Evolutionary conservation across 345 rosid genomes (phyloP).

Genomic region (Aegle marmelos): DNA sequence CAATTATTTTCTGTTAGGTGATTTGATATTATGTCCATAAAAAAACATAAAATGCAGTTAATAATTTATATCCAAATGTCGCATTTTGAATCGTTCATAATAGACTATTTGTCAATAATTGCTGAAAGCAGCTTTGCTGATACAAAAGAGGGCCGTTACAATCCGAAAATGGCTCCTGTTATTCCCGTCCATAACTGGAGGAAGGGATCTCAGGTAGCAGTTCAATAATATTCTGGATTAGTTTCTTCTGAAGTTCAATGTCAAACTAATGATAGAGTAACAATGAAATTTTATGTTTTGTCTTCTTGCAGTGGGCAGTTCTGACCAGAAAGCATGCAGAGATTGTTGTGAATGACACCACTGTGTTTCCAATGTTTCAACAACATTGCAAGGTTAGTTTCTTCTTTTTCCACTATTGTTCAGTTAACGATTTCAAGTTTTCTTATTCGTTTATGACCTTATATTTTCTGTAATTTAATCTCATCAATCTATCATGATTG

Average conservation of each 20-base stretch:
- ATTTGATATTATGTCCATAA: background rate
- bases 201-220: constrained; percentile 93
- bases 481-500: constrained; percentile 10
- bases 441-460: constrained; percentile 8
- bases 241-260: constrained; percentile 7
- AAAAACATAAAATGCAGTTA: background rate
- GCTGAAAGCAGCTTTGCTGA: constrained; percentile 82
- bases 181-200: constrained; percentile 90
- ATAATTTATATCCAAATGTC: background rate
- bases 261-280: background rate
- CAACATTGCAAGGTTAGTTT: constrained; percentile 85
- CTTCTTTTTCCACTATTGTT: background rate
- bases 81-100: background rate
- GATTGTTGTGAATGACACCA: constrained; percentile 70
- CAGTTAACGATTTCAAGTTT: background rate
- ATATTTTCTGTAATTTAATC: constrained; percentile 2
- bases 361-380: constrained; percentile 82
- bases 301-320: constrained; percentile 76
- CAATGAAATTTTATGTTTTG: constrained; percentile 6
- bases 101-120: constrained; percentile 3
- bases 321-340: constrained; percentile 86
- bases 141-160: constrained; percentile 92
- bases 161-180: constrained; percentile 81
- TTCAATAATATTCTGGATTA: constrained; percentile 10
- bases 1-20: background rate